A percentile compares a stretch with the other conserved stretches of the same genome.
phyloP scores from a whole-genome alignment of 306 rosid genomes.

The Trifolium pratense region DNA sequence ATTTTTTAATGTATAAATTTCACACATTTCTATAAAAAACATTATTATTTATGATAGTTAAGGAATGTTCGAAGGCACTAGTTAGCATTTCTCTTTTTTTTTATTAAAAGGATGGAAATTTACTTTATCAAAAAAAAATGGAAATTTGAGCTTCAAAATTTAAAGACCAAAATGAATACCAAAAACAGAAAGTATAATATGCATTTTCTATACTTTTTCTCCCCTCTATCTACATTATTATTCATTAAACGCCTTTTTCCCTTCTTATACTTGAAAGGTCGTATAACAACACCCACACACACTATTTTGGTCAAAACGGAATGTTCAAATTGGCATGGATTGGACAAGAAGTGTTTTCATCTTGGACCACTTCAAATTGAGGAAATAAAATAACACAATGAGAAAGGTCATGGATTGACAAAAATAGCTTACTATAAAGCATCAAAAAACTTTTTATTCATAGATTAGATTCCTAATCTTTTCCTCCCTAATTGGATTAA shows the following conservation, averaged over 20 bases:
- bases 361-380: slow-evolving; percentile 43
- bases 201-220: slow-evolving; percentile 19
- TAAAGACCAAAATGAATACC: slow-evolving; percentile 3
- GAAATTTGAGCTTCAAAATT: slow-evolving; percentile 15
- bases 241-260: slow-evolving; percentile 35
- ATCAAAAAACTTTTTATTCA: slow-evolving; percentile 21
- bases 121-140: no score
- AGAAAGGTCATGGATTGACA: slow-evolving; percentile 28
- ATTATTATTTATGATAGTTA: no score
- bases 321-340: slow-evolving; percentile 50
- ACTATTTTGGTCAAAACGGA: slow-evolving; percentile 61
- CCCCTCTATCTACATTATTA: neutral
- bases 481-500: slow-evolving; percentile 42
- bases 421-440: slow-evolving; percentile 35
- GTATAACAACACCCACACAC: slow-evolving; percentile 34
- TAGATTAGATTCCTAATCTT: slow-evolving; percentile 24
- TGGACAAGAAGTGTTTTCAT: slow-evolving; percentile 39
- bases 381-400: slow-evolving; percentile 17
- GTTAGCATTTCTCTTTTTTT: no score
- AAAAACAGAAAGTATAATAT: slow-evolving; percentile 13
- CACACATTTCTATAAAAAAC: no score
- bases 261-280: slow-evolving; percentile 35
- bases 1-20: no score
- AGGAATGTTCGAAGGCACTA: no score
- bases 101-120: no score